phyloP scores from a whole-genome alignment of 1,284 basidiomycete genomes.

The Boletus mariae region DNA sequence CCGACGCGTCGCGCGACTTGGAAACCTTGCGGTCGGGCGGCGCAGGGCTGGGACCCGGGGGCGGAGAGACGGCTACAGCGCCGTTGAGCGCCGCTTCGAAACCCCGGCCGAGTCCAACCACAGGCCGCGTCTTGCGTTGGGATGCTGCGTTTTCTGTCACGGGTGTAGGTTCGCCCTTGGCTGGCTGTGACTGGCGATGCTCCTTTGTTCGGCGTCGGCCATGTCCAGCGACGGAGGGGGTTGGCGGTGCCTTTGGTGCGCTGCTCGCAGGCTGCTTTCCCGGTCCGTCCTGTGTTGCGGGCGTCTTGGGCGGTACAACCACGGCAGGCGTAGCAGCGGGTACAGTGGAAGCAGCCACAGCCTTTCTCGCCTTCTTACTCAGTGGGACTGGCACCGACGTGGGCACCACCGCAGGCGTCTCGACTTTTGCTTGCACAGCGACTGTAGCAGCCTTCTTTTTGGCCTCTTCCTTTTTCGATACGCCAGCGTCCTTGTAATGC shows the following conservation, averaged over 20 bases:
- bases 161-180: conserved; percentile 3
- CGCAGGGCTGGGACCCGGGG: too few relatives aligned
- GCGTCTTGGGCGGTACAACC: background rate
- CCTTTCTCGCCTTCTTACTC: conserved; percentile 45
- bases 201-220: conserved; percentile 10
- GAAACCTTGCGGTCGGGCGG: too few relatives aligned
- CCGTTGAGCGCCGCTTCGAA: conserved; percentile 64
- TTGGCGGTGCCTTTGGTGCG: background rate
- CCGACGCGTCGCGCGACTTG: too few relatives aligned
- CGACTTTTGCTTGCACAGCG: background rate
- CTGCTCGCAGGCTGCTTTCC: conserved; percentile 2
- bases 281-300: background rate
- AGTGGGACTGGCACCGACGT: background rate
- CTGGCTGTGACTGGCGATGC: conserved; percentile 9
- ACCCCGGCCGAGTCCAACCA: conserved; percentile 56
- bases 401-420: conserved; percentile 14
- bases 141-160: background rate
- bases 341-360: conserved; percentile 3
- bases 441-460: conserved; percentile 44
- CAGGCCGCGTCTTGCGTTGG: conserved; percentile 47
- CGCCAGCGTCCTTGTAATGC: conserved; percentile 54
- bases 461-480: conserved; percentile 46
- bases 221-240: conserved; percentile 1
- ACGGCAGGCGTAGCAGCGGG: too few relatives aligned
- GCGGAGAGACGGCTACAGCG: too few relatives aligned